These are phyloP conservation scores for Leptographium wingfieldii DNA, from an alignment of 2,329 filamentous ascomycete genomes.

Conservation along the genomic window DNA sequence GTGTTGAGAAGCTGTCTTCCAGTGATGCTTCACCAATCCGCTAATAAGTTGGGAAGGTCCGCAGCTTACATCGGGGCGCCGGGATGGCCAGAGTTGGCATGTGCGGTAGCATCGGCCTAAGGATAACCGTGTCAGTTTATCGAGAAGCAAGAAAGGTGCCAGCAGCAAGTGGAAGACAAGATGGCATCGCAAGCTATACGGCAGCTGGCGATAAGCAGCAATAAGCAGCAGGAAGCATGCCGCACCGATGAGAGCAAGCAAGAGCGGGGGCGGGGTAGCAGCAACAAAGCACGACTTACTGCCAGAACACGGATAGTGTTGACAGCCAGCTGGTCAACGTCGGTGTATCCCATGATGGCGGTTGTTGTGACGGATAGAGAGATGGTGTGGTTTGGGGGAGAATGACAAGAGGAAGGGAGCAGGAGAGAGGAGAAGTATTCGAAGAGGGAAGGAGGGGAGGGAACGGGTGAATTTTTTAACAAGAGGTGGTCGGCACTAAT, in stretches of 20 bases:
- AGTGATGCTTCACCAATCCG: background rate
- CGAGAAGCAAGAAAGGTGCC: too few species aligned
- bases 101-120: conserved; percentile 93
- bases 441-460: conserved; percentile 11
- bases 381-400: conserved; percentile 6
- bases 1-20: background rate
- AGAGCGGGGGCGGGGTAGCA: conserved; percentile 12
- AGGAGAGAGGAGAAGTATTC: conserved; percentile 12
- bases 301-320: conserved; percentile 97
- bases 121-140: conserved; percentile 7
- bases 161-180: background rate
- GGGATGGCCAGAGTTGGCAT: conserved; percentile 95
- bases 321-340: conserved; percentile 81
- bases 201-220: background rate
- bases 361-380: conserved; percentile 5
- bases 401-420: conserved; percentile 13
- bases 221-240: background rate
- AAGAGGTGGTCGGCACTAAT: conserved; percentile 4
- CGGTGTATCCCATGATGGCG: conserved; percentile 72
- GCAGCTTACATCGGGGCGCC: conserved; percentile 79
- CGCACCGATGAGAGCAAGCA: background rate
- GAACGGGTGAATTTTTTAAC: conserved; percentile 2
- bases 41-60: background rate
- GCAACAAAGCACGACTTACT: conserved; percentile 49
- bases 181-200: background rate